A percentile compares a stretch with the other conserved stretches of the same genome.
These are phyloP conservation scores for Hypoxylon rickii DNA, from an alignment of 495 filamentous ascomycete genomes.

Conservation along the genomic window DNA sequence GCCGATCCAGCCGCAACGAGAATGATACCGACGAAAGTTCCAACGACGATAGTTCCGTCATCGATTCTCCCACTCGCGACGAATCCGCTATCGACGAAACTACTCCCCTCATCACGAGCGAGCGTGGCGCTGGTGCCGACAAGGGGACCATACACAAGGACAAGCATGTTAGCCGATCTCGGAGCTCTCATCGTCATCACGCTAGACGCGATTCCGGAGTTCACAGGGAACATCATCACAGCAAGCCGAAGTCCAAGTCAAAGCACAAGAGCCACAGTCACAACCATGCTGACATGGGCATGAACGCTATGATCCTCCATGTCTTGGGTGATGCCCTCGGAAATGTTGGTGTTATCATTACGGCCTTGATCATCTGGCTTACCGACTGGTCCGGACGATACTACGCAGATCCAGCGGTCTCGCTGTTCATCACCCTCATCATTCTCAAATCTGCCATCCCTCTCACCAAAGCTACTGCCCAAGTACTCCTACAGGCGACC, in stretches of 20 bases:
- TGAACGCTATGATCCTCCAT: conserved; percentile 96
- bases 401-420: conserved; percentile 92
- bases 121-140: conserved; percentile 30
- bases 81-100: conserved; percentile 52
- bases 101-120: conserved; percentile 46
- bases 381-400: conserved; percentile 62
- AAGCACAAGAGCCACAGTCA: conserved; percentile 63
- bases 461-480: conserved; percentile 88
- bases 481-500: conserved; percentile 91
- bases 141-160: conserved; percentile 21
- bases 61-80: conserved; percentile 54
- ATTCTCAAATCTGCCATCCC: conserved; percentile 91
- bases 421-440: conserved; percentile 93
- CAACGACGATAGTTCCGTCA: conserved; percentile 55
- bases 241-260: conserved; percentile 66
- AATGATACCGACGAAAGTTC: conserved; percentile 55
- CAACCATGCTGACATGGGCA: conserved; percentile 87
- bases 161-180: conserved; percentile 21
- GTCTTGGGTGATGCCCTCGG: conserved; percentile 96
- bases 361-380: conserved; percentile 91
- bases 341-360: conserved; percentile 94
- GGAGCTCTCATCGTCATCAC: conserved; percentile 24
- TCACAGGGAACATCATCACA: conserved; percentile 78
- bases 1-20: conserved; percentile 54
- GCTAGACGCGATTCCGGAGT: conserved; percentile 47